Percentiles rank a stretch among this genome's conserved stretches.
Conservation (phyloP, 2,329 filamentous ascomycete species). For the Tricladium varicosporioides region DNA sequence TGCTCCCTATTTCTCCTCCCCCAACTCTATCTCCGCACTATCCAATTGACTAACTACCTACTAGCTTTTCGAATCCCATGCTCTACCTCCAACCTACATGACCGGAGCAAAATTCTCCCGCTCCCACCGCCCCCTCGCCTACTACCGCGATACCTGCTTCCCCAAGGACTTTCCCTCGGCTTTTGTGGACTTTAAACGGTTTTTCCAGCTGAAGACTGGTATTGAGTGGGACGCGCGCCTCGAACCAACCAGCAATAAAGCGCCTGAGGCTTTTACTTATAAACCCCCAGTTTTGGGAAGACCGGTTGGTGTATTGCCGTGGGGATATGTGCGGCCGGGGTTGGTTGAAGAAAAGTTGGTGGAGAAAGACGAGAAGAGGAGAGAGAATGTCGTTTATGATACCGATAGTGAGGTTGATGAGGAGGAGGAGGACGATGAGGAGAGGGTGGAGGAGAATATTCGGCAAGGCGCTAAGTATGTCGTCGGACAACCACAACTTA, state of each 20-base stretch:
- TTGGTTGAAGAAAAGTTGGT: background rate
- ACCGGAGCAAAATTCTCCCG: slow-evolving; percentile 50
- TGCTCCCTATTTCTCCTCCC: background rate
- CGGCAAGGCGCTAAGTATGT: no score
- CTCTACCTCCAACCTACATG: slow-evolving; percentile 58
- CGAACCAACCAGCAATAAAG: slow-evolving; percentile 12
- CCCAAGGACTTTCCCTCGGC: slow-evolving; percentile 45
- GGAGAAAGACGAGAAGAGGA: background rate
- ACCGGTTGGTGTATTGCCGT: slow-evolving; percentile 12
- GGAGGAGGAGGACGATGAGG: slow-evolving; percentile 6
- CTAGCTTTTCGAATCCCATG: slow-evolving; percentile 68
- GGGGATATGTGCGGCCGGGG: slow-evolving; percentile 18
- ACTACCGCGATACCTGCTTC: slow-evolving; percentile 38
- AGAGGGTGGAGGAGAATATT: no score
- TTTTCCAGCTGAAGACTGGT: slow-evolving; percentile 58
- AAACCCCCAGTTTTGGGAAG: slow-evolving; percentile 5
- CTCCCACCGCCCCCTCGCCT: slow-evolving; percentile 30
- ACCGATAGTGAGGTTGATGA: slow-evolving; percentile 21
- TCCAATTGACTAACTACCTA: slow-evolving; percentile 4
- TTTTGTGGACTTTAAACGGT: slow-evolving; percentile 49
- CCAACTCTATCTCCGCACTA: no score
- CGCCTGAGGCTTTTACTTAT: slow-evolving; percentile 8
- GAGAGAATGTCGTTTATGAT: slow-evolving; percentile 17
- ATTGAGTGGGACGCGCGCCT: slow-evolving; percentile 57
- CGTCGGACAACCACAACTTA: no score